These are phyloP conservation scores for Citrus inodora DNA, from an alignment of 345 rosid genomes.

Conservation along the genomic window DNA sequence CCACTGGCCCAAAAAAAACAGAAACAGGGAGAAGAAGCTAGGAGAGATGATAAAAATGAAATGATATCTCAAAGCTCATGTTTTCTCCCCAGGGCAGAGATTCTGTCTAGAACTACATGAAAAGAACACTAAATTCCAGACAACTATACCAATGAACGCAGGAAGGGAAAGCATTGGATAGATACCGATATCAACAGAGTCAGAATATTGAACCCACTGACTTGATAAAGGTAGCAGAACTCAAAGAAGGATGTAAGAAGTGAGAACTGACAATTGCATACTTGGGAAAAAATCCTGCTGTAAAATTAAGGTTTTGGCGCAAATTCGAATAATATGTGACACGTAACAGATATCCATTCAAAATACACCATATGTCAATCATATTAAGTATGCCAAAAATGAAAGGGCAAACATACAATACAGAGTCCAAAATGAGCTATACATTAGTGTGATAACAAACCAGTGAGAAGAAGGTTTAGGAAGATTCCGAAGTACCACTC, in stretches of 20 bases:
- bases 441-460: neutral
- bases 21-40: neutral
- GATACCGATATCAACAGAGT: neutral
- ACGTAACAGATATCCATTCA: neutral
- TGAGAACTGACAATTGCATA: constrained; percentile 12
- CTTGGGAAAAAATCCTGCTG: neutral
- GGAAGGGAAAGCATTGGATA: neutral
- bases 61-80: neutral
- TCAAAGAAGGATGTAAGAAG: neutral
- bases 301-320: neutral
- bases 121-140: neutral
- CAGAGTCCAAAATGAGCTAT: neutral
- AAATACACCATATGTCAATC: constrained; percentile 1
- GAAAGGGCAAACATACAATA: neutral
- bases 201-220: neutral
- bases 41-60: neutral
- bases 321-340: constrained; percentile 12
- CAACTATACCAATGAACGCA: neutral
- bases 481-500: constrained; percentile 21
- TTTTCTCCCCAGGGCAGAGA: neutral
- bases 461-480: constrained; percentile 10
- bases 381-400: neutral
- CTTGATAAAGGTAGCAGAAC: neutral
- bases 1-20: neutral
- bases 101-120: neutral